Evolutionary conservation across 1,284 basidiomycete species (phyloP).

Genomic region (Porodaedalea pini): DNA sequence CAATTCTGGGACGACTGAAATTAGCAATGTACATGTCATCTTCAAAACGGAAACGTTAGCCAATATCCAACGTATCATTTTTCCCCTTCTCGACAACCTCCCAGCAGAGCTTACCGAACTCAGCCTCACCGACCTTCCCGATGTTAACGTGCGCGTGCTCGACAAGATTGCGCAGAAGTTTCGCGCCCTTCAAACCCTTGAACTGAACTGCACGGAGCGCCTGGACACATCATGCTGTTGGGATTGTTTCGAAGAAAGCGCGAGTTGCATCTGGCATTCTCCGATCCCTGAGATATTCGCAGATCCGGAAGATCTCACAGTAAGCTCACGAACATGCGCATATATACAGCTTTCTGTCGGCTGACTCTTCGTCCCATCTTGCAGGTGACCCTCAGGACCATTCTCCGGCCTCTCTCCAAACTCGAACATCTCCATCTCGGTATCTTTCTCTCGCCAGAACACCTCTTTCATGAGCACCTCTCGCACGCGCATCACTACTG

Average conservation of each 20-base stretch:
- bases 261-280: conserved; percentile 53
- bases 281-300: conserved; percentile 52
- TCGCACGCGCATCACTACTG: conserved; percentile 27
- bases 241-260: conserved; percentile 58
- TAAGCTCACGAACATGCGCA: conserved; percentile 32
- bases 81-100: conserved; percentile 28
- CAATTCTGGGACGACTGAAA: not conserved
- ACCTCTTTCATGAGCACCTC: conserved; percentile 43
- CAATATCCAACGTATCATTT: conserved; percentile 27
- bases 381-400: conserved; percentile 25
- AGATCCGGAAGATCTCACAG: conserved; percentile 43
- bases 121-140: conserved; percentile 48
- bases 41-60: conserved; percentile 19
- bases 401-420: conserved; percentile 37
- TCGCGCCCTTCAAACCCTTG: conserved; percentile 42
- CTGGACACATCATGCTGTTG: conserved; percentile 56
- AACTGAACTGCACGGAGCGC: conserved; percentile 54
- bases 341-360: not conserved
- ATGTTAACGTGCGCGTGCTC: conserved; percentile 49
- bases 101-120: conserved; percentile 36
- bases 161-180: conserved; percentile 43
- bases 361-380: conserved; percentile 16
- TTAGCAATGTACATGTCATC: conserved; percentile 11
- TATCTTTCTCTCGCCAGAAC: conserved; percentile 50
- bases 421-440: conserved; percentile 57